A percentile compares a stretch with the other conserved stretches of the same genome.
These are phyloP conservation scores for Maudiozyma barnettii DNA, from an alignment of 805 yeast genomes.

Conservation along the genomic window DNA sequence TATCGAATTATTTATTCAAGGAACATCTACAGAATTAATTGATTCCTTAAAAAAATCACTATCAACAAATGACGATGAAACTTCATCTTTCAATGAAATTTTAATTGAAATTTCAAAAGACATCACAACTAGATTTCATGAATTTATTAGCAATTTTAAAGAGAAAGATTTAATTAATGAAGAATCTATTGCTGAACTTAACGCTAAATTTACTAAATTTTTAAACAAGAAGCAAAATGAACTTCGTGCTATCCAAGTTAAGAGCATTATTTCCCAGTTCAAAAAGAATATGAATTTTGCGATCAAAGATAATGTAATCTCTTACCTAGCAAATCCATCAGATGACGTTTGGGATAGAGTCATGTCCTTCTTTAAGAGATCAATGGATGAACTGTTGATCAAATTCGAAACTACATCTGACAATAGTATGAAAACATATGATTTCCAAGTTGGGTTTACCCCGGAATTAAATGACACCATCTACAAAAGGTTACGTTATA, in stretches of 20 bases:
- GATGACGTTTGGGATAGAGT: slow-evolving; percentile 54
- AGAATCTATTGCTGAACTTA: neutral
- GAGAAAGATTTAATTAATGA: slow-evolving; percentile 14
- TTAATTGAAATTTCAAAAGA: neutral
- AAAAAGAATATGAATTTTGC: slow-evolving; percentile 38
- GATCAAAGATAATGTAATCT: slow-evolving; percentile 43
- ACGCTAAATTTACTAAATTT: slow-evolving; percentile 10
- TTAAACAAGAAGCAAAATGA: slow-evolving; percentile 26
- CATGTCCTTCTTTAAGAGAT: slow-evolving; percentile 34
- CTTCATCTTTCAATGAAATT: slow-evolving; percentile 20
- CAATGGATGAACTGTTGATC: slow-evolving; percentile 24
- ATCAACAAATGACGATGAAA: slow-evolving; percentile 14
- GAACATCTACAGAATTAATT: slow-evolving; percentile 30
- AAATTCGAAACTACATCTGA: slow-evolving; percentile 20
- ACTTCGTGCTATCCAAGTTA: slow-evolving; percentile 34
- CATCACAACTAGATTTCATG: neutral
- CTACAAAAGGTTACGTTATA: slow-evolving; percentile 36
- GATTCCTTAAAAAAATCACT: slow-evolving; percentile 23
- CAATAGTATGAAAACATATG: slow-evolving; percentile 30
- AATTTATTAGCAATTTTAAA: slow-evolving; percentile 1
- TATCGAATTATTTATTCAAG: slow-evolving; percentile 34
- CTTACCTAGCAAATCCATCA: slow-evolving; percentile 41
- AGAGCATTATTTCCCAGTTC: slow-evolving; percentile 33
- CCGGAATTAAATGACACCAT: slow-evolving; percentile 35
- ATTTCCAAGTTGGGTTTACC: slow-evolving; percentile 58